Evolutionary conservation across 2,329 filamentous ascomycete genomes (phyloP), one percentile per base, ranked within the genome.

Genomic region (Periconia sp.): DNA sequence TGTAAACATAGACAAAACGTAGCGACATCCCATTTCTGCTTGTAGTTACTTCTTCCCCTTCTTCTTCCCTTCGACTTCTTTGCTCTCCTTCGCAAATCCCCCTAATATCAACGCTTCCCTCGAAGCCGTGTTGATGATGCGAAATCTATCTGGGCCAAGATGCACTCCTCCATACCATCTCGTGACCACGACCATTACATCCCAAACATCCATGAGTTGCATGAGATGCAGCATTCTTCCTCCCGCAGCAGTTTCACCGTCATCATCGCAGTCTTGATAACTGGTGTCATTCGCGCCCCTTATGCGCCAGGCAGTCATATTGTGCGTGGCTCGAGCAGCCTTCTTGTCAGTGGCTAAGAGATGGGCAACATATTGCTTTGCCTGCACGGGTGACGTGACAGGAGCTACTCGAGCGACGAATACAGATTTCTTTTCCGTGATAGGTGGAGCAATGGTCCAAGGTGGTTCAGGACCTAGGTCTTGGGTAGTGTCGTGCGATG

Each of bases 101-200:
- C 89, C 91, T 68, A 85, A 85, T 10, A 97, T 83, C 59, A 97
- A 81, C 0, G 89, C 90, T 75, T 97, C 92, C 66, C 92, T 84
- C 8, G 92, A 92, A 9, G 87, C 90, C 51, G 84, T 82, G 70
- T 97, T 97, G 70, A 99, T 97, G 50, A 96, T 79, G 13, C 91
- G 85, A 71, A 99, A 99, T 59, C 94, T 81, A 71, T 92, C 88
- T 47, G 93, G 92, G 0, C 94, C 94, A 44, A 99, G 76, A 64
- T 92, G 88, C 53, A 96, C 84, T 1, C 94, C 94, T 3, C 94
- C 94, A 74, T 96, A 99, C 94, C 94, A 99, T 58, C 94, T 79
- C 40, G 90, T 92, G 27, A 99, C 93, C 3, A 99, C 88, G 0
- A 99, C 91, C 78, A 97, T 88, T 15, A 89, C 88, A 73, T 95